phyloP scores from a whole-genome alignment of 2,329 filamentous ascomycete genomes.

The Talaromyces verruculosus region DNA sequence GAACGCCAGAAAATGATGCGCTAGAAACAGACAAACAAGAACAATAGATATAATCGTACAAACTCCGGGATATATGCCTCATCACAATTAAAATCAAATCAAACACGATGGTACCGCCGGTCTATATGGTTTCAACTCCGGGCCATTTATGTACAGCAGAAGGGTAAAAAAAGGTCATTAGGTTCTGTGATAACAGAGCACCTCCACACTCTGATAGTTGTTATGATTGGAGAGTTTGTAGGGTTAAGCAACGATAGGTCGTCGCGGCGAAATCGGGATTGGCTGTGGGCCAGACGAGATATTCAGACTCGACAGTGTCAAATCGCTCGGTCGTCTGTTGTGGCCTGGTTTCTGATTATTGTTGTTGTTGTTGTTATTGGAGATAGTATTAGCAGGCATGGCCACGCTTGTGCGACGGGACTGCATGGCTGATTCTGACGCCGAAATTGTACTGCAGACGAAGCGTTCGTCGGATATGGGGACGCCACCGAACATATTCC shows the following conservation, averaged over 20 bases:
- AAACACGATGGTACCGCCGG: conserved; percentile 9
- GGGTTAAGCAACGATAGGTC: conserved; percentile 37
- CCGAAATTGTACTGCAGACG: conserved; percentile 41
- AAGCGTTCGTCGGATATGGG: conserved; percentile 45
- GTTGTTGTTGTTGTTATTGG: conserved; percentile 25
- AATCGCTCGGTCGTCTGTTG: conserved; percentile 30
- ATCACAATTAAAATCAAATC: conserved; percentile 8
- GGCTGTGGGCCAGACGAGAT: conserved; percentile 39
- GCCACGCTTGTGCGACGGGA: conserved; percentile 31
- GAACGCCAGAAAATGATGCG: neutral
- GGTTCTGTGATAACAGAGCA: conserved; percentile 13
- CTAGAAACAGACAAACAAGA: neutral
- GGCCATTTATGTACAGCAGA: conserved; percentile 12
- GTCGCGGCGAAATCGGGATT: conserved; percentile 40
- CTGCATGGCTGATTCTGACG: conserved; percentile 28
- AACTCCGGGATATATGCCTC: conserved; percentile 6
- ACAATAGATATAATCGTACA: conserved; percentile 7
- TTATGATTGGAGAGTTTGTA: too few species aligned
- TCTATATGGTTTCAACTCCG: conserved; percentile 19
- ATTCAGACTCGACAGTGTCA: conserved; percentile 36
- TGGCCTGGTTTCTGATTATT: conserved; percentile 25
- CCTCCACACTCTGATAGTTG: neutral
- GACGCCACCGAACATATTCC: conserved; percentile 47
- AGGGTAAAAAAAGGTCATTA: conserved; percentile 1
- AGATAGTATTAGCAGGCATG: conserved; percentile 16